Conservation (phyloP, 2,329 filamentous ascomycete genomes). For the Pyricularia grisea region DNA sequence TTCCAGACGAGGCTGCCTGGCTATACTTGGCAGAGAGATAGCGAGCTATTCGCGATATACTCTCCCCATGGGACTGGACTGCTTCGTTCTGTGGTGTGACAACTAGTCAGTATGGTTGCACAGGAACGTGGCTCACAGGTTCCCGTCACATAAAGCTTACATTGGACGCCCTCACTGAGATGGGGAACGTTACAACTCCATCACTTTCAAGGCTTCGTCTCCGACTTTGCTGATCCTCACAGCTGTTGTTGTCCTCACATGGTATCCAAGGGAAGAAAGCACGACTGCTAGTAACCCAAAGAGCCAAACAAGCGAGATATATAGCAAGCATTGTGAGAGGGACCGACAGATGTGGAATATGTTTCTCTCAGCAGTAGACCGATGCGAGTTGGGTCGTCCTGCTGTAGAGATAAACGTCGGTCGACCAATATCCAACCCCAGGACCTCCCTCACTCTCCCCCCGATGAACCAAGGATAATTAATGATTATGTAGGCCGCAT, state of each 20-base stretch:
- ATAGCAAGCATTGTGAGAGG: slow-evolving; percentile 28
- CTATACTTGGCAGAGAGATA: slow-evolving; percentile 1
- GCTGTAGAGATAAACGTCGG: background rate
- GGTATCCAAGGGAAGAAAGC: slow-evolving; percentile 40
- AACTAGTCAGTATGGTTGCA: background rate
- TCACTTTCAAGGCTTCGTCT: slow-evolving; percentile 6
- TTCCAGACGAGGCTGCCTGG: background rate
- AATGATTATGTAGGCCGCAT: background rate
- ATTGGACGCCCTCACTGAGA: slow-evolving; percentile 26
- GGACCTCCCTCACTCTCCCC: background rate
- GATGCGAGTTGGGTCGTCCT: background rate
- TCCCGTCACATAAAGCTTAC: slow-evolving; percentile 16
- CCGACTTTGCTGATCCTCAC: slow-evolving; percentile 9
- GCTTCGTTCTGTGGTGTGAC: background rate
- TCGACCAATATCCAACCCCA: background rate
- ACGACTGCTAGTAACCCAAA: slow-evolving; percentile 33
- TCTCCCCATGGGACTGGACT: background rate
- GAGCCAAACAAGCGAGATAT: slow-evolving; percentile 33
- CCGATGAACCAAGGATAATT: background rate
- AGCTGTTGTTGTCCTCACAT: slow-evolving; percentile 16
- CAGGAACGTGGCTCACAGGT: slow-evolving; percentile 7
- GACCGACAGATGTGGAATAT: background rate
- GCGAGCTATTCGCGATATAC: background rate
- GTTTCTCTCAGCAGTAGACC: background rate
- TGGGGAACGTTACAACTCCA: slow-evolving; percentile 26